Evolutionary conservation across 345 rosid genomes (phyloP).

Genomic region (Pelargonium nanum): DNA sequence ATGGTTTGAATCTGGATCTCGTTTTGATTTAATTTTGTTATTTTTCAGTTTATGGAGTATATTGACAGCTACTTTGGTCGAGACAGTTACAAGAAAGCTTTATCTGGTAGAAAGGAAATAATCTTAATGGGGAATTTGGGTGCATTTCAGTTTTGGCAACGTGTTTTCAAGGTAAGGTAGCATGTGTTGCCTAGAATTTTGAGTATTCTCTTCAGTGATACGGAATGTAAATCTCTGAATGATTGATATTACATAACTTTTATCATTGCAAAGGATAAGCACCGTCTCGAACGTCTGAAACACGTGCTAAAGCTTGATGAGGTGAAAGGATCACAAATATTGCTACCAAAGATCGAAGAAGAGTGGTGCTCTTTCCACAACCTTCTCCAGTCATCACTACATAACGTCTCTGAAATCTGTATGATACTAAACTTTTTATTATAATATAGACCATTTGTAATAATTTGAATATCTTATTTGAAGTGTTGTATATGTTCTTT

Average conservation of each 20-base stretch:
- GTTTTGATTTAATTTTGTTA: constrained; percentile 10
- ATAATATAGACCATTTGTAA: not conserved
- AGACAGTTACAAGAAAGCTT: constrained; percentile 23
- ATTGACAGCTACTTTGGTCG: constrained; percentile 38
- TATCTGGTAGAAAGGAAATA: constrained; percentile 53
- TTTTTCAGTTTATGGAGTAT: constrained; percentile 54
- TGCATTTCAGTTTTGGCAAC: constrained; percentile 88
- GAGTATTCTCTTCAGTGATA: constrained; percentile 3
- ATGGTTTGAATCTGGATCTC: constrained; percentile 10
- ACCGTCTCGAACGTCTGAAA: constrained; percentile 55
- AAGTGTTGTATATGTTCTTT: constrained; percentile 11
- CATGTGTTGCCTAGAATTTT: constrained; percentile 9
- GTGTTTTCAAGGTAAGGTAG: constrained; percentile 50
- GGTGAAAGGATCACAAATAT: constrained; percentile 22
- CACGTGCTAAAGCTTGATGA: constrained; percentile 28
- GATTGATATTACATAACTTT: constrained; percentile 7
- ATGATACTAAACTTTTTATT: constrained; percentile 19
- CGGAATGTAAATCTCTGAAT: not conserved
- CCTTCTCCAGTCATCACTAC: constrained; percentile 59
- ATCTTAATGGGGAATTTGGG: constrained; percentile 55
- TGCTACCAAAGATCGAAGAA: constrained; percentile 54
- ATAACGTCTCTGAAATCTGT: constrained; percentile 70
- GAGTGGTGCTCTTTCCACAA: constrained; percentile 84
- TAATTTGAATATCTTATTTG: constrained; percentile 1
- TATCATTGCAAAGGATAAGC: constrained; percentile 53